These are phyloP conservation scores for Monosporascus sp. DNA, from an alignment of 2,329 filamentous ascomycete genomes.

Conservation along the genomic window DNA sequence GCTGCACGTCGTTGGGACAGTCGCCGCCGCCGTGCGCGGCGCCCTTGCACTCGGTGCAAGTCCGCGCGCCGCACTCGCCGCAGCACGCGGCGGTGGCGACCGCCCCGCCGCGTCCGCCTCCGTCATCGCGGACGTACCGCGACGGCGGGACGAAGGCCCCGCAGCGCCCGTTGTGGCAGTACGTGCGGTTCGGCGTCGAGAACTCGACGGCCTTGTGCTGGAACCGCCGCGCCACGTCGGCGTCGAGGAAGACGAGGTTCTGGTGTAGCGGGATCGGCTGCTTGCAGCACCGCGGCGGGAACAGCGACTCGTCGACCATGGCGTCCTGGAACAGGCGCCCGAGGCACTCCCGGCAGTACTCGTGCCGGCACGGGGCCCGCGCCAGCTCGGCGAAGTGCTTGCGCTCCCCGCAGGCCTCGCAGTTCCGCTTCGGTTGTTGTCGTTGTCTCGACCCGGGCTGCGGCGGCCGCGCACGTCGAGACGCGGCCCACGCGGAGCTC, in stretches of 20 bases:
- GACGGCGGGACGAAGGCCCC: slow-evolving; percentile 38
- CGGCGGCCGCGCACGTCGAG: not conserved
- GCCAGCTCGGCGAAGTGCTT: slow-evolving; percentile 8
- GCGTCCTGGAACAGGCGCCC: slow-evolving; percentile 36
- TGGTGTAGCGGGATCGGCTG: slow-evolving; percentile 32
- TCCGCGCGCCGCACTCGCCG: slow-evolving; percentile 33
- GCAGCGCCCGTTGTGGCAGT: slow-evolving; percentile 43
- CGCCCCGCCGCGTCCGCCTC: slow-evolving; percentile 24
- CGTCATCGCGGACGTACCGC: slow-evolving; percentile 16
- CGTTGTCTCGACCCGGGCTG: not conserved
- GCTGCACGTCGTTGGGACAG: slow-evolving; percentile 39
- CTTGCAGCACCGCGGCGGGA: slow-evolving; percentile 50
- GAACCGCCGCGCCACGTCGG: slow-evolving; percentile 30
- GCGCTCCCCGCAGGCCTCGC: slow-evolving; percentile 10
- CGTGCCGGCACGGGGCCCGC: slow-evolving; percentile 30
- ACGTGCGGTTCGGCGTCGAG: slow-evolving; percentile 41
- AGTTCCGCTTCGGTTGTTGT: slow-evolving; percentile 1
- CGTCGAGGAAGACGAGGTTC: slow-evolving; percentile 30
- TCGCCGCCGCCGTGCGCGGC: slow-evolving; percentile 37
- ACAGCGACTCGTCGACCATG: slow-evolving; percentile 44
- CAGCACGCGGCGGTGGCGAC: slow-evolving; percentile 25
- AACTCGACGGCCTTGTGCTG: slow-evolving; percentile 43
- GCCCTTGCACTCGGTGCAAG: slow-evolving; percentile 48
- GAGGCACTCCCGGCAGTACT: slow-evolving; percentile 49
- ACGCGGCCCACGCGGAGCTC: slow-evolving; percentile 15